A percentile compares a stretch with the other conserved stretches of the same genome.
Evolutionary conservation across 129 eudicot species (phyloP).

Genomic region (Rutidosis leptorrhynchoides): DNA sequence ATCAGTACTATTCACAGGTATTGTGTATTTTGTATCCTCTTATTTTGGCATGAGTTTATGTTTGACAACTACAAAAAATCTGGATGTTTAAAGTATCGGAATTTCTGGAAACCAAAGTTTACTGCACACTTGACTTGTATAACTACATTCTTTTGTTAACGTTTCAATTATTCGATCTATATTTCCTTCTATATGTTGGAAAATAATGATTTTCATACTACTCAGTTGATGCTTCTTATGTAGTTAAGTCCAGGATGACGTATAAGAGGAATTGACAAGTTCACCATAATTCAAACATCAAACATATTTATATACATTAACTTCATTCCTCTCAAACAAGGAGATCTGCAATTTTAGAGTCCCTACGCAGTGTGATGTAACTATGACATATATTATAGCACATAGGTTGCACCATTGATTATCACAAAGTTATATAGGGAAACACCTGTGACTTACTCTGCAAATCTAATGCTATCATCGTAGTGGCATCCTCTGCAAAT

Average conservation of each 20-base stretch:
- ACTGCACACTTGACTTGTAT: constrained; percentile 1
- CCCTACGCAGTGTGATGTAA: background rate
- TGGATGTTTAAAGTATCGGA: constrained; percentile 4
- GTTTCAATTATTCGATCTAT: background rate
- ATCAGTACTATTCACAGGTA: constrained; percentile 79
- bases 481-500: background rate
- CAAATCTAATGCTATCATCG: constrained; percentile 9
- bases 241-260: background rate
- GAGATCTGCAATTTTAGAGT: constrained; percentile 1
- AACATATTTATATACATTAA: too few species aligned
- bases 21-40: constrained; percentile 13
- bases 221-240: background rate
- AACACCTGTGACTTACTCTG: constrained; percentile 2
- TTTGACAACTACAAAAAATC: constrained; percentile 7
- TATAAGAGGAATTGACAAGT: background rate
- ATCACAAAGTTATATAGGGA: constrained; percentile 11
- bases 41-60: background rate
- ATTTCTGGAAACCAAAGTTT: background rate
- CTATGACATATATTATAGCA: constrained; percentile 15
- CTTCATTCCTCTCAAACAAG: too few species aligned
- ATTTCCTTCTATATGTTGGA: background rate
- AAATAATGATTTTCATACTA: background rate
- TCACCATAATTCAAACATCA: constrained; percentile 7
- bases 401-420: constrained; percentile 4
- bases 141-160: constrained; percentile 6